Evolutionary conservation across 225 moss, liverwort and hornwort species (phyloP).

Genomic region (Pleurozium schreberi): DNA sequence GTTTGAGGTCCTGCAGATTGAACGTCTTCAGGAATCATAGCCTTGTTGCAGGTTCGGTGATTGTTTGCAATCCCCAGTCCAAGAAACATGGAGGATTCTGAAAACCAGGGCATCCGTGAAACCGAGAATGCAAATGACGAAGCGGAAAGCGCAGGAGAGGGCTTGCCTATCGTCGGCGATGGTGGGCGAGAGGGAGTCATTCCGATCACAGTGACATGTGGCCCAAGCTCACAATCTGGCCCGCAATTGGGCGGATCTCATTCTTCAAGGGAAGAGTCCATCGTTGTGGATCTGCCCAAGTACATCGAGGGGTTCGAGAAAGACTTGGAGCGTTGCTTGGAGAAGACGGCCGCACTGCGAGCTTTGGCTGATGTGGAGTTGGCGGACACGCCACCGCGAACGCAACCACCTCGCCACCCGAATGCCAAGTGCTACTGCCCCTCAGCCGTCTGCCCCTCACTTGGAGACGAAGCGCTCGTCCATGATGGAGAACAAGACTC

Average conservation of each 20-base stretch:
- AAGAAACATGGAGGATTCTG: neutral
- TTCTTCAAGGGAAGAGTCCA: neutral
- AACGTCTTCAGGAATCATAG: neutral
- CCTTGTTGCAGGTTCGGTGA: neutral
- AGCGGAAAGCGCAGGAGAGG: neutral
- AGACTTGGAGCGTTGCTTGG: conserved; percentile 31
- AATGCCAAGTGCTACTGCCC: conserved; percentile 9
- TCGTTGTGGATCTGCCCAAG: neutral
- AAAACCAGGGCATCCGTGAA: neutral
- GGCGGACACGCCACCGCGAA: neutral
- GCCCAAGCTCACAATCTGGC: neutral
- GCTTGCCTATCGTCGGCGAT: neutral
- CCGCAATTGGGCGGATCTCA: neutral
- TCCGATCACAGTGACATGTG: neutral
- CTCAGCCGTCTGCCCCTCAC: neutral
- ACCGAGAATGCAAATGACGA: neutral
- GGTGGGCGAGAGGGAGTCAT: neutral
- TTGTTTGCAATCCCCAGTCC: neutral
- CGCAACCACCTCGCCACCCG: neutral
- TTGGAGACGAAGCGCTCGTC: neutral
- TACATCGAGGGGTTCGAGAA: conserved; percentile 34
- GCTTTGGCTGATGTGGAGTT: conserved; percentile 22
- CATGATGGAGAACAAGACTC: neutral
- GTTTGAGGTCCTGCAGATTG: neutral
- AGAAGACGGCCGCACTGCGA: conserved; percentile 29